phyloP scores from a whole-genome alignment of 805 yeast species.

The Wickerhamomyces rabaulensis region DNA sequence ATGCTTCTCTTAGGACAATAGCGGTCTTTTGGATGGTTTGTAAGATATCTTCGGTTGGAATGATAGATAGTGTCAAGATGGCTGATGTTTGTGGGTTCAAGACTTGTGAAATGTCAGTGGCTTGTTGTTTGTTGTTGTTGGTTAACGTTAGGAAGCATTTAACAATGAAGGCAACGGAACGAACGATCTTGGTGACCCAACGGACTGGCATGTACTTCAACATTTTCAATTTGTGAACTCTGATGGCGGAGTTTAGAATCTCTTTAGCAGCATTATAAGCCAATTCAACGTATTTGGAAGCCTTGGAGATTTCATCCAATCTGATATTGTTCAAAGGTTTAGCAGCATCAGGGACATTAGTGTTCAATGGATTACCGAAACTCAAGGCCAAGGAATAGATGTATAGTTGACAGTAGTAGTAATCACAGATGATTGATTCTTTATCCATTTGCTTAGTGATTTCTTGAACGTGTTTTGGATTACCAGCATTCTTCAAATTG shows the following conservation, averaged over 20 bases:
- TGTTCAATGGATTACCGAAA: conserved; percentile 34
- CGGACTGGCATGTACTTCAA: conserved; percentile 83
- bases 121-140: conserved; percentile 13
- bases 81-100: conserved; percentile 38
- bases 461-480: conserved; percentile 28
- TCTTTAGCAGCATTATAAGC: conserved; percentile 86
- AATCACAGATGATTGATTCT: conserved; percentile 76
- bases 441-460: conserved; percentile 43
- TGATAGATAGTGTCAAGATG: conserved; percentile 49
- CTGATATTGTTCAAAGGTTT: conserved; percentile 33
- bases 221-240: conserved; percentile 61
- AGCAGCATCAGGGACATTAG: conserved; percentile 13
- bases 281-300: conserved; percentile 71
- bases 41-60: conserved; percentile 67
- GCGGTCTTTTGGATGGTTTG: conserved; percentile 68
- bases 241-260: conserved; percentile 60
- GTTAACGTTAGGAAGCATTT: conserved; percentile 74
- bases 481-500: conserved; percentile 19
- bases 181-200: conserved; percentile 81
- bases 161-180: conserved; percentile 86
- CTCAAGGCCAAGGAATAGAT: conserved; percentile 76
- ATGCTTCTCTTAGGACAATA: conserved; percentile 66
- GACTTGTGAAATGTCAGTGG: conserved; percentile 14
- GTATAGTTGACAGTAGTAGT: conserved; percentile 77
- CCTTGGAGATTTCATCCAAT: conserved; percentile 63